A percentile compares a stretch with the other conserved stretches of the same genome.
Conservation (phyloP, 495 filamentous ascomycete genomes). For the Penicillium steckii region DNA sequence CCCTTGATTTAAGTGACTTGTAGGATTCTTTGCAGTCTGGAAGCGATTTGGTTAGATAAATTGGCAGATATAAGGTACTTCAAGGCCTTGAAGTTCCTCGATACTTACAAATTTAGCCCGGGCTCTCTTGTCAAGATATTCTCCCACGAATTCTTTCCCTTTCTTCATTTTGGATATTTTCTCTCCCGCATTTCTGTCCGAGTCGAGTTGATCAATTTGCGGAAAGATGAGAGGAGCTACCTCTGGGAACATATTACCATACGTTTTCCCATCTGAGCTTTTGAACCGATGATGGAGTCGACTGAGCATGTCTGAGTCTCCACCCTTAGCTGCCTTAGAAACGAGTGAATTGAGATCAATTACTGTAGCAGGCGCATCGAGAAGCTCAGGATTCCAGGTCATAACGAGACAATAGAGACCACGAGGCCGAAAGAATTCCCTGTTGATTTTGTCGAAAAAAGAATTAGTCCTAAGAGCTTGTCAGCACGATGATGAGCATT, state of each 20-base stretch:
- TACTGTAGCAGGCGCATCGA: constrained; percentile 12
- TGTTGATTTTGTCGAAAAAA: constrained; percentile 57
- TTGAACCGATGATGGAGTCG: constrained; percentile 37
- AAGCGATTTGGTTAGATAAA: no score
- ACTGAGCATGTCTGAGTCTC: constrained; percentile 3
- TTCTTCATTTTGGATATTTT: constrained; percentile 36
- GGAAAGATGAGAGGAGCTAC: constrained; percentile 56
- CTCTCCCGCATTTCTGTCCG: constrained; percentile 25
- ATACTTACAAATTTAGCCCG: constrained; percentile 62
- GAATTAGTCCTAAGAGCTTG: constrained; percentile 41
- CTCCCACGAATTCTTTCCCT: constrained; percentile 43
- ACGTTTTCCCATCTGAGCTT: constrained; percentile 44
- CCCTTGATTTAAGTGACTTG: constrained; percentile 23
- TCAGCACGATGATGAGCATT: background rate
- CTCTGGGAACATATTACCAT: constrained; percentile 51
- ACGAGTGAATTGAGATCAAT: constrained; percentile 30
- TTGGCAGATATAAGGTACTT: background rate
- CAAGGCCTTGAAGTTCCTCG: background rate
- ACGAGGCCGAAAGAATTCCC: constrained; percentile 56
- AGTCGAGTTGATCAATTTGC: constrained; percentile 42
- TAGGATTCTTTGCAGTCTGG: constrained; percentile 24
- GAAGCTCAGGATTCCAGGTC: constrained; percentile 52
- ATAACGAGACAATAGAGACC: constrained; percentile 61
- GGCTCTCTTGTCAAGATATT: constrained; percentile 53
- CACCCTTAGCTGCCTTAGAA: constrained; percentile 19